These are phyloP conservation scores for Cyclotella atomus DNA, from an alignment of 108 stramenopile species.

Conservation along the genomic window DNA sequence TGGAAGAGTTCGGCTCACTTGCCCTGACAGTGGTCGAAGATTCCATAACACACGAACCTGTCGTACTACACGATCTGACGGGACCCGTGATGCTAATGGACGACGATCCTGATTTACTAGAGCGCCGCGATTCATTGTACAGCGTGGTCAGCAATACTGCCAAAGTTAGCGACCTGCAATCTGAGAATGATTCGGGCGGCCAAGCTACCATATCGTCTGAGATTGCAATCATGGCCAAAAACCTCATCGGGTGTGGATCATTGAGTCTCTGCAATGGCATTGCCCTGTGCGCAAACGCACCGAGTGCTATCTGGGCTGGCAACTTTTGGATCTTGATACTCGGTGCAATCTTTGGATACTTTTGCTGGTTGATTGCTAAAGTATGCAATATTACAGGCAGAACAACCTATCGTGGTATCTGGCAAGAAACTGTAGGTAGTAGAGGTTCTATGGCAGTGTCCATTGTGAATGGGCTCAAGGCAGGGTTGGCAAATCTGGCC, in stretches of 20 bases:
- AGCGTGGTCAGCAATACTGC: not conserved
- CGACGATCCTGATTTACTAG: not conserved
- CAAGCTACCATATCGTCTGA: not conserved
- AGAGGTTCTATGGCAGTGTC: conserved; percentile 1
- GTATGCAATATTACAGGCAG: not conserved
- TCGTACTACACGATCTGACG: conserved; percentile 7
- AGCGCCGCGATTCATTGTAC: conserved; percentile 1
- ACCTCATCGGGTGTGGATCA: conserved; percentile 1
- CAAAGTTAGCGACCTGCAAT: not conserved
- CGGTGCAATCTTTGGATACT: not conserved
- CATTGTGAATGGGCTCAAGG: conserved; percentile 2
- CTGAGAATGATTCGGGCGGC: not conserved
- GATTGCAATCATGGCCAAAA: not conserved
- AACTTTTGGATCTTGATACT: conserved; percentile 8
- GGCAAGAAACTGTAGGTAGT: not conserved
- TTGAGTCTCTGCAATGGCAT: conserved; percentile 1
- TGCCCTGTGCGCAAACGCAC: not conserved
- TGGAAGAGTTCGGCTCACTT: not conserved
- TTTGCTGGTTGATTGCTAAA: conserved; percentile 1
- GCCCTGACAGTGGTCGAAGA: not conserved
- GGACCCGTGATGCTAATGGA: conserved; percentile 3
- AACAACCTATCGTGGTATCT: conserved; percentile 1
- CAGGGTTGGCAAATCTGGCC: not conserved
- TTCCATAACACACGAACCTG: not conserved
- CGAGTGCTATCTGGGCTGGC: not conserved